Conservation (phyloP, 1,284 basidiomycete species). For the Sanguinoderma infundibulare region DNA sequence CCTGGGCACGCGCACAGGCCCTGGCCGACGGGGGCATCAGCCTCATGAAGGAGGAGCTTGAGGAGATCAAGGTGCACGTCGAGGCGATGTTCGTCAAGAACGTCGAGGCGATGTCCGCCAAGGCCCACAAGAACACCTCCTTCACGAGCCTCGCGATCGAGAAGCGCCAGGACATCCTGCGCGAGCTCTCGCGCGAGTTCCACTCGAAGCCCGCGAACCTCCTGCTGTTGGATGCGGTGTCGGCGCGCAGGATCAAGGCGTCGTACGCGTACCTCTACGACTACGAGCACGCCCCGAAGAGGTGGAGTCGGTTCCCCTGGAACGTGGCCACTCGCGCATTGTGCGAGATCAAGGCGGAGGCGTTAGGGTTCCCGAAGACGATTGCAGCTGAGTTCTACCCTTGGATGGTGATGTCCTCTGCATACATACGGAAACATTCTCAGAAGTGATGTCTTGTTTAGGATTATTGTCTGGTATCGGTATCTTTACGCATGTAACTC, state of each 20-base stretch:
- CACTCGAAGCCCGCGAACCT: conserved; percentile 29
- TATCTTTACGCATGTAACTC: conserved; percentile 6
- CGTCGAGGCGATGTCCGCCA: conserved; percentile 22
- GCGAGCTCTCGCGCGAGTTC: conserved; percentile 46
- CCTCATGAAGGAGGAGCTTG: conserved; percentile 30
- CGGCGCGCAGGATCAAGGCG: conserved; percentile 46
- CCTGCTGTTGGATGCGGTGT: conserved; percentile 28
- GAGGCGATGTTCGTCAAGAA: conserved; percentile 30
- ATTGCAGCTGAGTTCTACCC: conserved; percentile 17
- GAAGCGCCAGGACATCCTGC: conserved; percentile 50
- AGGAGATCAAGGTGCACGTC: conserved; percentile 35
- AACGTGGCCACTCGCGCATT: conserved; percentile 56
- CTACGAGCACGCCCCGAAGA: conserved; percentile 15
- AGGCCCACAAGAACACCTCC: conserved; percentile 12
- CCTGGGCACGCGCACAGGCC: conserved; percentile 27
- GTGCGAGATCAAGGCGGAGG: conserved; percentile 50
- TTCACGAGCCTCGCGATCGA: conserved; percentile 51
- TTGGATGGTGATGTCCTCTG: conserved; percentile 15
- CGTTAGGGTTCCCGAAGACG: conserved; percentile 22
- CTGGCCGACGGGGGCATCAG: conserved; percentile 7
- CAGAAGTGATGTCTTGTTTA: not conserved
- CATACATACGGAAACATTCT: conserved; percentile 12
- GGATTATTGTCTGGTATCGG: not conserved
- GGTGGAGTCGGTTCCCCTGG: conserved; percentile 53
- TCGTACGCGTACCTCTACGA: conserved; percentile 58